Evolutionary conservation across 228 moss, liverwort and hornwort genomes (phyloP).

Genomic region (Sphagnum fallax): DNA sequence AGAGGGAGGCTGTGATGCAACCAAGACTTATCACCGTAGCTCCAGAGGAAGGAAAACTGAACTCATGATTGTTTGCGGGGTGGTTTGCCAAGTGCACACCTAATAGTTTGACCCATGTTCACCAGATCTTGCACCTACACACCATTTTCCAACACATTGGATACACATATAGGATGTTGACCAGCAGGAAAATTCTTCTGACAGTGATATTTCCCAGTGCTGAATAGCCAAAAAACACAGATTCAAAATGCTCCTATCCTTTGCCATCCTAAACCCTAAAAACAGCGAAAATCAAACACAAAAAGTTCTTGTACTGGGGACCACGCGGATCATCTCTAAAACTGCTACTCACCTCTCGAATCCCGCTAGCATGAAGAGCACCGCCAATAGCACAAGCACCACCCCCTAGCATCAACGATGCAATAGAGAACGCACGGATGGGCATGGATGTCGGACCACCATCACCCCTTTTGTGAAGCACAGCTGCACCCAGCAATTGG

Average conservation of each 20-base stretch:
- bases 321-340: too few species aligned
- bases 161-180: not conserved
- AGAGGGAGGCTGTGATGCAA: too few species aligned
- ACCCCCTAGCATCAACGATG: conserved; percentile 38
- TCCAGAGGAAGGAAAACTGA: not conserved
- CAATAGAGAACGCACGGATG: conserved; percentile 50
- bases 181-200: not conserved
- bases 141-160: not conserved
- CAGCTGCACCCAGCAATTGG: conserved; percentile 33
- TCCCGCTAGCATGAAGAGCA: conserved; percentile 44
- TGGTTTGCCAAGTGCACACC: conserved; percentile 47
- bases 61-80: conserved; percentile 33
- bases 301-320: too few species aligned
- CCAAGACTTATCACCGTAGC: too few species aligned
- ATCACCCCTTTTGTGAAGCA: conserved; percentile 40
- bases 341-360: conserved; percentile 33
- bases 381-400: conserved; percentile 42
- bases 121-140: conserved; percentile 47
- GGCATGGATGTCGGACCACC: conserved; percentile 47
- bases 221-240: not conserved
- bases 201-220: not conserved
- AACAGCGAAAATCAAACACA: not conserved
- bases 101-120: conserved; percentile 46
- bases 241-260: not conserved
- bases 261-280: not conserved